Percentiles rank a stretch among this genome's conserved stretches.
Conservation (phyloP, 2,329 filamentous ascomycete species). For the Davidsoniella neocaledoniae region DNA sequence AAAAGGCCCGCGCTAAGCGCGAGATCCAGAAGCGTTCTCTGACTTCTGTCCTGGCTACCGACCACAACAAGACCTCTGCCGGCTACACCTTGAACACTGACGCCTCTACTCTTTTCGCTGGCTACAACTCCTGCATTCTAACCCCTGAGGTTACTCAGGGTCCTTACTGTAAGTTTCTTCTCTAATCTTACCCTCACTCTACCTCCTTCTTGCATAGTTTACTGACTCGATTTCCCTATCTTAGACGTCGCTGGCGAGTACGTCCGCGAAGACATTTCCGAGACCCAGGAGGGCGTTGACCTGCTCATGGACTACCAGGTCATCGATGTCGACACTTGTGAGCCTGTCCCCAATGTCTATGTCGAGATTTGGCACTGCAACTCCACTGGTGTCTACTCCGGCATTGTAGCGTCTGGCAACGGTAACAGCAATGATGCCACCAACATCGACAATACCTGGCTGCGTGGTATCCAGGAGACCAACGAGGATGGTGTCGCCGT, state of each 20-base stretch:
- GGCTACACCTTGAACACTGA: constrained; percentile 19
- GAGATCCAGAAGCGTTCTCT: constrained; percentile 16
- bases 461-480: constrained; percentile 25
- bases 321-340: constrained; percentile 26
- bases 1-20: constrained; percentile 26
- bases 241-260: constrained; percentile 22
- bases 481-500: constrained; percentile 24
- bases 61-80: constrained; percentile 21
- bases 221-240: background rate
- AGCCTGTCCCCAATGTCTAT: constrained; percentile 23
- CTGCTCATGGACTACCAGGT: constrained; percentile 27
- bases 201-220: background rate
- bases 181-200: background rate
- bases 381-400: constrained; percentile 28
- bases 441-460: constrained; percentile 22
- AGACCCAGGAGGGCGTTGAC: constrained; percentile 24
- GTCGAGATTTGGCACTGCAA: constrained; percentile 31
- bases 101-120: constrained; percentile 20
- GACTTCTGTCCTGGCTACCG: constrained; percentile 19
- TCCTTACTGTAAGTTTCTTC: constrained; percentile 22
- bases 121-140: constrained; percentile 29
- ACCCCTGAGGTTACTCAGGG: constrained; percentile 34
- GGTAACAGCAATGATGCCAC: constrained; percentile 17
- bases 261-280: constrained; percentile 24
- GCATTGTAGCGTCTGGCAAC: constrained; percentile 22